phyloP scores from a whole-genome alignment of 306 rosid species.

The Dalbergia cochinchinensis region DNA sequence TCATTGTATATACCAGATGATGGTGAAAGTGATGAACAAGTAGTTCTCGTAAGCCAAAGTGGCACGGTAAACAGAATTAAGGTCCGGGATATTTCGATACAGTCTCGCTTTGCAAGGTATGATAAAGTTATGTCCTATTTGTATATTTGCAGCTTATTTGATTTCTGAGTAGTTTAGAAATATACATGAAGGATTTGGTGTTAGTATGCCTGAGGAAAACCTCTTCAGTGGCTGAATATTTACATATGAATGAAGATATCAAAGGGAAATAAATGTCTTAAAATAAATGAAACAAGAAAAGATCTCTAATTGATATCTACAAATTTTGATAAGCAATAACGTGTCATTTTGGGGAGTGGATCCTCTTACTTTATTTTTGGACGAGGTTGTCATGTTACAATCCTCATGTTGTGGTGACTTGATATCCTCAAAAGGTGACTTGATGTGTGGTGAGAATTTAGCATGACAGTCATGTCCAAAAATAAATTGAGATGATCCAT shows the following conservation, averaged over 20 bases:
- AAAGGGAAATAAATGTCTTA: neutral
- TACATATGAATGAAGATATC: neutral
- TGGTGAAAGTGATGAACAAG: conserved; percentile 99
- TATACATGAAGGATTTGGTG: neutral
- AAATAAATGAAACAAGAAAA: neutral
- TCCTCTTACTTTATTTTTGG: no score
- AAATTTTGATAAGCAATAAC: neutral
- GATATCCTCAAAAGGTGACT: no score
- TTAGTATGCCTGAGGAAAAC: neutral
- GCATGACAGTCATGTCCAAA: no score
- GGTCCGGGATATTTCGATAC: conserved; percentile 94
- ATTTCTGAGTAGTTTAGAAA: neutral
- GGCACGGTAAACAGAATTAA: conserved; percentile 97
- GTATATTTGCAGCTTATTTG: conserved; percentile 20
- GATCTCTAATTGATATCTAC: neutral
- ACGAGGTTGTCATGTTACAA: no score
- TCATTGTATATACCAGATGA: conserved; percentile 64
- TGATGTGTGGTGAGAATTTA: no score
- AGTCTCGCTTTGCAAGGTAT: conserved; percentile 96
- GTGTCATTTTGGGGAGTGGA: neutral
- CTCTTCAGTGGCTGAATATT: neutral
- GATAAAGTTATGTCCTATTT: neutral
- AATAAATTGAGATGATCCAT: no score
- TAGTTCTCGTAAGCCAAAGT: conserved; percentile 94
- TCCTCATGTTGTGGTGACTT: no score